phyloP scores from a whole-genome alignment of 164 flowering plant genomes.

The Piper longum region DNA sequence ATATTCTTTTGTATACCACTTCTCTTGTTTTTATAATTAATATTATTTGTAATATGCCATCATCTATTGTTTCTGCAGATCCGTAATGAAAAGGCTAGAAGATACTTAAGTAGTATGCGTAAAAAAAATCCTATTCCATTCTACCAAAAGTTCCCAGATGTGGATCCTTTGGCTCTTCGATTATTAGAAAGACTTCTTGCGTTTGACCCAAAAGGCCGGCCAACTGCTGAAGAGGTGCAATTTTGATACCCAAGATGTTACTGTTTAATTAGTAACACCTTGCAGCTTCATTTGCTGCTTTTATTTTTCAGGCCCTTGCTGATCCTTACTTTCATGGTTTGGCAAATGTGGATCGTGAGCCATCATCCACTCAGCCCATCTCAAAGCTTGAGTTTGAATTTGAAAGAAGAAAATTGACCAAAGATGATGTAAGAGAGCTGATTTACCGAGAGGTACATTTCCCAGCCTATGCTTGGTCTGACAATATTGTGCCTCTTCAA shows the following conservation, averaged over 20 bases:
- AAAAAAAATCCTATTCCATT: conserved; percentile 63
- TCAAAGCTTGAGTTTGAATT: conserved; percentile 90
- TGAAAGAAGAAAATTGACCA: conserved; percentile 69
- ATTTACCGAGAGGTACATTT: conserved; percentile 80
- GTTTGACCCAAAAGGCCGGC: conserved; percentile 87
- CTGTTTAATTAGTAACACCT: too few species aligned
- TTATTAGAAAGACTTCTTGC: conserved; percentile 78
- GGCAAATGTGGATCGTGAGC: conserved; percentile 66
- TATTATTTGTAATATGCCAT: too few species aligned
- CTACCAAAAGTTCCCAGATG: conserved; percentile 55
- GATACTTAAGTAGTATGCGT: conserved; percentile 64
- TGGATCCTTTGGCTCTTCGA: conserved; percentile 71
- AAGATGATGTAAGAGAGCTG: conserved; percentile 82
- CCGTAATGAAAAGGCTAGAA: conserved; percentile 90
- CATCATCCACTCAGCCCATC: conserved; percentile 54
- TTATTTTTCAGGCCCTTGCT: conserved; percentile 53
- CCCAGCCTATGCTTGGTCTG: not conserved
- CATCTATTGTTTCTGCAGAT: conserved; percentile 39
- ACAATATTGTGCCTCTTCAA: not conserved
- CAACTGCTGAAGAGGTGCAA: conserved; percentile 81
- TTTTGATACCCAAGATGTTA: conserved; percentile 1
- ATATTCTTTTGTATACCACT: too few species aligned
- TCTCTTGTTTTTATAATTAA: too few species aligned
- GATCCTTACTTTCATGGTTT: conserved; percentile 82
- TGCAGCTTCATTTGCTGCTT: not conserved